Base-by-base conservation (phyloP, 306 rosid species). In the Sphenostylis stenocarpa region DNA sequence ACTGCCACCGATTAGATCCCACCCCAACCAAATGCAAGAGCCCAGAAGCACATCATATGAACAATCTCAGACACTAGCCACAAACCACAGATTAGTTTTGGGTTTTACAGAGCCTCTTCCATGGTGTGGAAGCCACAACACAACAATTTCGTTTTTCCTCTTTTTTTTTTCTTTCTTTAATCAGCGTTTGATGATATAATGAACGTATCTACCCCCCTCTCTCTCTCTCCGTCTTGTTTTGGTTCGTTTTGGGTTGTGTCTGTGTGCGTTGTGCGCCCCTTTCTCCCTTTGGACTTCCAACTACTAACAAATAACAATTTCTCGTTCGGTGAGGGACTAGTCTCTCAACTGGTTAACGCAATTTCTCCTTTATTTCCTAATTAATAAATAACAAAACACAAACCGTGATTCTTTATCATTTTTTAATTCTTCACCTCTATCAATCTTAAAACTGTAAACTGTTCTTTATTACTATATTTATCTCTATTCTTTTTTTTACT, bases 51-150 rank as follows among this genome's bases (percentile, higher is more conserved):
- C 43, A 38, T 38, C 3, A 41, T 41, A 12, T 2, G 1, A 41
- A 12, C 6, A 12, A 41, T 41, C 73, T 34, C 73, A 1, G 64
- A 56, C 78, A 71, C 78, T 61, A 78, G 80, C 72, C 48, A 77
- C 73, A 72, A 71, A 57, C 33, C 13, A 9, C 72, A 77, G 63
- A 65, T 75, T 49, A 69, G 73, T 77, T 66, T 51, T 64, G 36
- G 79, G 19, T 16, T 56, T 10, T 44, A 17, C 28, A 19, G 17
- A 70, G 1, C 24, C 73, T 55, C 15, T 53, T 33, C 47, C 6
- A 12, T 12, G 47, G 1, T 41, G 16, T 11, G 47, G 1, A 11
- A 41, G 34, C 33, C 60, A 52, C 26, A 52, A 7, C 60, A 20
- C 24, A 17, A 2, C 47, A 12, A 3, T 17, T 63, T 31, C 23